Evolutionary conservation across 495 filamentous ascomycete genomes (phyloP).

Genomic region (Mycothermus thermophilus): DNA sequence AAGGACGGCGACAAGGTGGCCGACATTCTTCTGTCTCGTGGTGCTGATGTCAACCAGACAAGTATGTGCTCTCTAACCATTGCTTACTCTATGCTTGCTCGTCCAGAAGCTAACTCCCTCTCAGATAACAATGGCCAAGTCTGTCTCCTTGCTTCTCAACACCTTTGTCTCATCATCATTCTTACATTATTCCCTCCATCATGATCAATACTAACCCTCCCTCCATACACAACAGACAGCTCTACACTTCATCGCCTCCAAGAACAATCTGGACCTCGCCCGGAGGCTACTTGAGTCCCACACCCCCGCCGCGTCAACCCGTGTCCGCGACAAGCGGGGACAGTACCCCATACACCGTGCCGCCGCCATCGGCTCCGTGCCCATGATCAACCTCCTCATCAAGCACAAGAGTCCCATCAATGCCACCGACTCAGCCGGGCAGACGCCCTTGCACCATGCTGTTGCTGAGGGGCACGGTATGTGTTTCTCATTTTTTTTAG

Average conservation of each 20-base stretch:
- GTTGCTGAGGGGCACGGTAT: slow-evolving; percentile 78
- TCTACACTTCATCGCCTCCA: slow-evolving; percentile 84
- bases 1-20: slow-evolving; percentile 55
- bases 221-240: too few species aligned
- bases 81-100: neutral
- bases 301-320: slow-evolving; percentile 57
- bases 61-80: slow-evolving; percentile 34
- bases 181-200: too few species aligned
- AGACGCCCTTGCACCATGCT: slow-evolving; percentile 86
- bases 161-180: too few species aligned
- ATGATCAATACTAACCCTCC: too few species aligned
- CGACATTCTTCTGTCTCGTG: slow-evolving; percentile 63
- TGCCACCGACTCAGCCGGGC: slow-evolving; percentile 68
- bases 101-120: slow-evolving; percentile 1
- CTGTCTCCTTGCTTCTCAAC: too few species aligned
- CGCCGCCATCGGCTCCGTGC: slow-evolving; percentile 74
- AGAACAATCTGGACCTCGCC: slow-evolving; percentile 68
- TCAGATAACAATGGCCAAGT: slow-evolving; percentile 46
- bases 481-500: slow-evolving; percentile 1
- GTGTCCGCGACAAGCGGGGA: slow-evolving; percentile 71
- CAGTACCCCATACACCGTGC: slow-evolving; percentile 85
- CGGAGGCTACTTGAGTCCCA: slow-evolving; percentile 54
- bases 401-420: slow-evolving; percentile 72
- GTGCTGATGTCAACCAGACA: slow-evolving; percentile 68
- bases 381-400: slow-evolving; percentile 70